A percentile compares a stretch with the other conserved stretches of the same genome.
Evolutionary conservation across 257 asterid genomes (phyloP).

Genomic region (Nicotiana tomentosiformis): DNA sequence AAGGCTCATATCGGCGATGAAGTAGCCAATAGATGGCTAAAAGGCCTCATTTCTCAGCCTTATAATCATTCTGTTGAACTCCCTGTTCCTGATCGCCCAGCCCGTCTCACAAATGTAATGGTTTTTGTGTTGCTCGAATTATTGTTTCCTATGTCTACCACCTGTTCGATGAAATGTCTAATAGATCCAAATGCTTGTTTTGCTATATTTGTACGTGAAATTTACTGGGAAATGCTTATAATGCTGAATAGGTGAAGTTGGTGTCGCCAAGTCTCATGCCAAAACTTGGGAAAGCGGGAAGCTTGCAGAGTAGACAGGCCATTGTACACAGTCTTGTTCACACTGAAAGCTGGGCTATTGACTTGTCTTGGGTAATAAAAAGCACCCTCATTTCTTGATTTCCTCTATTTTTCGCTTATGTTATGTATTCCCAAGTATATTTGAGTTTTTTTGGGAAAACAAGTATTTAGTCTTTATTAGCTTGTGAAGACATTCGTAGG

Average conservation of each 20-base stretch:
- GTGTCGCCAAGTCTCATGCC: slow-evolving; percentile 96
- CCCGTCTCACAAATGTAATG: slow-evolving; percentile 53
- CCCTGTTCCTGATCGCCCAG: slow-evolving; percentile 71
- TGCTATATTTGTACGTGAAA: not conserved
- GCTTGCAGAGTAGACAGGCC: slow-evolving; percentile 93
- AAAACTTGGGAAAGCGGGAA: slow-evolving; percentile 94
- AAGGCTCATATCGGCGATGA: slow-evolving; percentile 83
- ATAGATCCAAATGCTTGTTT: not conserved
- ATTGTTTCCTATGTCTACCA: slow-evolving; percentile 1
- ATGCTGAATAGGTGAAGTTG: slow-evolving; percentile 60
- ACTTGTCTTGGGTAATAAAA: slow-evolving; percentile 80
- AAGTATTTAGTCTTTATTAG: not conserved
- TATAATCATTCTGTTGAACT: slow-evolving; percentile 38
- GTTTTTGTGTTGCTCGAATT: not conserved
- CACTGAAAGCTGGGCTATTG: slow-evolving; percentile 98
- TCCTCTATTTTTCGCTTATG: not conserved
- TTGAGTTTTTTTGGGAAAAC: not conserved
- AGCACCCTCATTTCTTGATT: not conserved
- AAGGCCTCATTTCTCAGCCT: slow-evolving; percentile 42
- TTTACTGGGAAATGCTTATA: not conserved
- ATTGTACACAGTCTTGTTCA: slow-evolving; percentile 93
- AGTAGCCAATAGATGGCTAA: slow-evolving; percentile 65
- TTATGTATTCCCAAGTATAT: not conserved
- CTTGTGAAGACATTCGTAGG: not conserved
- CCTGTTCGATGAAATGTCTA: slow-evolving; percentile 47